Evolutionary conservation across 2,329 filamentous ascomycete genomes (phyloP).

Genomic region (Exophiala oligosperma): DNA sequence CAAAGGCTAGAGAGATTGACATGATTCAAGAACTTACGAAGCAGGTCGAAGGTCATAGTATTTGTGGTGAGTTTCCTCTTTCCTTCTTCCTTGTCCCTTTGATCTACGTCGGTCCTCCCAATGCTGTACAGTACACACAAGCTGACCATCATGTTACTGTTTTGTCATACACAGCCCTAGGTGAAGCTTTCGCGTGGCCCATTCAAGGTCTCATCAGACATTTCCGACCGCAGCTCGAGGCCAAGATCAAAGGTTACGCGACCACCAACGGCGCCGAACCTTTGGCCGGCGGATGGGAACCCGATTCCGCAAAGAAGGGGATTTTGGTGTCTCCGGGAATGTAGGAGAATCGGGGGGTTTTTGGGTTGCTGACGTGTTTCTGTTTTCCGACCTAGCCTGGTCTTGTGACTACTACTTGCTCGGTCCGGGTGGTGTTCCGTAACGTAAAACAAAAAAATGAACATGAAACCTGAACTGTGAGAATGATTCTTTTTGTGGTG

Average conservation of each 20-base stretch:
- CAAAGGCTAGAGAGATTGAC: conserved; percentile 89
- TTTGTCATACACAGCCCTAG: conserved; percentile 61
- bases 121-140: too few relatives aligned
- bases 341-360: conserved; percentile 42
- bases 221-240: conserved; percentile 94
- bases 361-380: too few relatives aligned
- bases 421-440: too few relatives aligned
- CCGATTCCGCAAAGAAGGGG: conserved; percentile 72
- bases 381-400: too few relatives aligned
- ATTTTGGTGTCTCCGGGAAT: conserved; percentile 86
- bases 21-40: conserved; percentile 99
- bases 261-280: conserved; percentile 68
- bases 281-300: conserved; percentile 84
- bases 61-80: conserved; percentile 69
- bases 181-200: conserved; percentile 98
- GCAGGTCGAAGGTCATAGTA: conserved; percentile 98
- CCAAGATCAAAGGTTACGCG: conserved; percentile 79
- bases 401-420: too few relatives aligned
- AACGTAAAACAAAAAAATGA: too few relatives aligned
- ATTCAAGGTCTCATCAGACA: conserved; percentile 97
- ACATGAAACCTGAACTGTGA: too few relatives aligned
- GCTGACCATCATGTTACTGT: too few relatives aligned
- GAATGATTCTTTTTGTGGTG: too few relatives aligned
- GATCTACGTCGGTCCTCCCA: too few relatives aligned
- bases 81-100: conserved; percentile 4